Evolutionary conservation across 2,329 filamentous ascomycete genomes (phyloP).

Genomic region (Monosporascus ibericus): DNA sequence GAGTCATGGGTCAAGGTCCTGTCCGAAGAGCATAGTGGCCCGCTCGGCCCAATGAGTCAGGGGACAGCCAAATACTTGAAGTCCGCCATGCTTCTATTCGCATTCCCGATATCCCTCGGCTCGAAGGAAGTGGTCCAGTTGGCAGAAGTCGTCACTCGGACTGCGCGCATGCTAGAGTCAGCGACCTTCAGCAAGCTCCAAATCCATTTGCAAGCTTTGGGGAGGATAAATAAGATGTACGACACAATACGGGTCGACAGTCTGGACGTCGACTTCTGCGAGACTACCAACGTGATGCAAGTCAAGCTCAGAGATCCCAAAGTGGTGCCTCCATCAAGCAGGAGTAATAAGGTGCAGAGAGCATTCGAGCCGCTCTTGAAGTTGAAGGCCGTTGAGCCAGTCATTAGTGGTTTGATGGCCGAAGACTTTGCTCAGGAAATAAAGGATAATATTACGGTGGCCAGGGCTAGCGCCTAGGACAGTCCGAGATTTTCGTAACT

Average conservation of each 20-base stretch:
- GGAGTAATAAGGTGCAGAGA: background rate
- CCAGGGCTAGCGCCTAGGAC: no score
- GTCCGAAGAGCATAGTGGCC: background rate
- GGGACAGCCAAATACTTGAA: background rate
- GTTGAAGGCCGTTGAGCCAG: background rate
- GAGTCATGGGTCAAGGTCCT: background rate
- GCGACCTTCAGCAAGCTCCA: background rate
- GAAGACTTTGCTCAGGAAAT: background rate
- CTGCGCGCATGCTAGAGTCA: background rate
- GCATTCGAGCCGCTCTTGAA: background rate
- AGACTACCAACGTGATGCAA: background rate
- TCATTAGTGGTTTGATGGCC: background rate
- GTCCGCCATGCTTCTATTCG: background rate
- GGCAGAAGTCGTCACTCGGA: background rate
- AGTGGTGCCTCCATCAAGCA: background rate
- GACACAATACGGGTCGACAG: background rate
- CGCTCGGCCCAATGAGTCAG: background rate
- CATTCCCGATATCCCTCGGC: background rate
- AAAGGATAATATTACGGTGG: background rate
- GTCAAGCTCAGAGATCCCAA: background rate
- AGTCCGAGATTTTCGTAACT: no score
- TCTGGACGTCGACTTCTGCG: background rate
- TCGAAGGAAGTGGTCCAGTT: background rate
- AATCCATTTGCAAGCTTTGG: background rate
- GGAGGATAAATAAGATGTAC: background rate